Conservation (phyloP, 1,284 basidiomycete genomes). For the Austroboletus novae-zelandiae region DNA sequence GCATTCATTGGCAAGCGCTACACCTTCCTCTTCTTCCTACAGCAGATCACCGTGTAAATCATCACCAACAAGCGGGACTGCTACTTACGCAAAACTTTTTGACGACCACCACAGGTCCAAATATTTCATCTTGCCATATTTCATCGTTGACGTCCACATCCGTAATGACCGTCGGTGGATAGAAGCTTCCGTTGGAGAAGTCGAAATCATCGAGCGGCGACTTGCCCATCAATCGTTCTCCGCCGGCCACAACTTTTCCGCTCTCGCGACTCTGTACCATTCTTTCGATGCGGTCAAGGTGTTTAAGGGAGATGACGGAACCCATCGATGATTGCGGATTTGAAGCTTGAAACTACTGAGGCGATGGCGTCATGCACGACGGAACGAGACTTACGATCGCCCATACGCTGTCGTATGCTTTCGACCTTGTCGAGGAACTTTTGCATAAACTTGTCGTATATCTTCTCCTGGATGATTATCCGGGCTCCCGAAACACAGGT, state of each 20-base stretch:
- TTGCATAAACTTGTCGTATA: constrained; percentile 67
- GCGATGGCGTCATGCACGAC: neutral
- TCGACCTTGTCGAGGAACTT: constrained; percentile 60
- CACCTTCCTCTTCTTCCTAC: constrained; percentile 63
- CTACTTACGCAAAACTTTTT: constrained; percentile 57
- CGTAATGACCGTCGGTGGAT: constrained; percentile 70
- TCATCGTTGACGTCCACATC: constrained; percentile 57
- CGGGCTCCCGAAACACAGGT: constrained; percentile 81
- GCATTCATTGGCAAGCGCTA: constrained; percentile 68
- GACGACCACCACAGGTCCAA: constrained; percentile 75
- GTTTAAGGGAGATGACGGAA: constrained; percentile 63
- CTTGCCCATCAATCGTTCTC: constrained; percentile 55
- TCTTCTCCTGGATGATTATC: constrained; percentile 62
- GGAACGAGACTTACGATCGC: constrained; percentile 57
- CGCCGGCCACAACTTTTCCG: constrained; percentile 60
- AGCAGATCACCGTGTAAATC: neutral
- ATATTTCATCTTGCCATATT: constrained; percentile 80
- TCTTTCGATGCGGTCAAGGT: constrained; percentile 60
- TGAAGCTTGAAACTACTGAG: constrained; percentile 44
- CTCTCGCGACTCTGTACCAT: constrained; percentile 49
- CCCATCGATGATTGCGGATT: constrained; percentile 75
- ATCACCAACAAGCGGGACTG: neutral
- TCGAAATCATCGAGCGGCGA: constrained; percentile 68
- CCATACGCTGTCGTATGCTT: constrained; percentile 66
- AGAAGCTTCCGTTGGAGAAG: constrained; percentile 69